A percentile compares a stretch with the other conserved stretches of the same genome.
phyloP scores from a whole-genome alignment of 495 filamentous ascomycete species.

The Aspergillus leporis region DNA sequence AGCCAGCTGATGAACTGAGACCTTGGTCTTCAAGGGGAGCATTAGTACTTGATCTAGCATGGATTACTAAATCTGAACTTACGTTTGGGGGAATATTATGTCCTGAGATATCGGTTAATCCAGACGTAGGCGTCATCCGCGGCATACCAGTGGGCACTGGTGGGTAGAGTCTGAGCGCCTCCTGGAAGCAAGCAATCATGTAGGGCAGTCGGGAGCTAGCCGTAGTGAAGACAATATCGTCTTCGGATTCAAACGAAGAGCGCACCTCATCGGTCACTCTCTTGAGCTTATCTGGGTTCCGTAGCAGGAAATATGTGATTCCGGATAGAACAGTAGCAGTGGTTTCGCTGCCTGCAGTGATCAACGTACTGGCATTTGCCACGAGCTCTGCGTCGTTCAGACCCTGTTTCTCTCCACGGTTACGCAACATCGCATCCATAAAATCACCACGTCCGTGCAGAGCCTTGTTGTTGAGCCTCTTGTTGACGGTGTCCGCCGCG shows the following conservation, averaged over 20 bases:
- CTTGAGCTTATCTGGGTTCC: not conserved
- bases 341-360: not conserved
- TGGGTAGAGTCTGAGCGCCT: not conserved
- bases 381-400: not conserved
- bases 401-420: not conserved
- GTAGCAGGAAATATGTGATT: not conserved
- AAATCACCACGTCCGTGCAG: not conserved
- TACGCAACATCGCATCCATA: not conserved
- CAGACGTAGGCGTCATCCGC: not conserved
- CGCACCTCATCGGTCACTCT: not conserved
- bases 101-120: not conserved
- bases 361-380: not conserved
- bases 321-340: not conserved
- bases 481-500: not conserved
- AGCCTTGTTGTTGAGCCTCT: not conserved
- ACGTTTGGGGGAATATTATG: not conserved
- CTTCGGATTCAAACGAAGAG: not conserved
- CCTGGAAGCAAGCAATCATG: not conserved
- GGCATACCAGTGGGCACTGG: not conserved
- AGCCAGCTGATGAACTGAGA: not conserved
- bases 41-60: not conserved
- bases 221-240: not conserved
- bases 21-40: not conserved
- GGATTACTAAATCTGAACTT: not conserved
- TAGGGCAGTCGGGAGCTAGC: not conserved